Evolutionary conservation across 805 yeast species (phyloP).

Genomic region (Komagataella ulmi): DNA sequence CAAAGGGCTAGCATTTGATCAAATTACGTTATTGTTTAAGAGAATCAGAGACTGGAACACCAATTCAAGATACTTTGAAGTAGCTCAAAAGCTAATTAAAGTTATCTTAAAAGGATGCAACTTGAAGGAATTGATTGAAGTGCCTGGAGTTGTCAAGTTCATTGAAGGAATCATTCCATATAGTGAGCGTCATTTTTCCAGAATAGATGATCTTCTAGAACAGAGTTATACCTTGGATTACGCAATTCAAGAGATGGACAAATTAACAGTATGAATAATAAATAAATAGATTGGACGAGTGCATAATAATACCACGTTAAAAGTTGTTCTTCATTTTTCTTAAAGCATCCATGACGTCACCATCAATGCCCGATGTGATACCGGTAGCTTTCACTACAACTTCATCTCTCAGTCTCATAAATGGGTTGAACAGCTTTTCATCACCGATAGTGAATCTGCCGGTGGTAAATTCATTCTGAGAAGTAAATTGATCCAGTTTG

Average conservation of each 20-base stretch:
- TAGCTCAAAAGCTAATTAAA: slow-evolving; percentile 67
- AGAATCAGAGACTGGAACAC: slow-evolving; percentile 93
- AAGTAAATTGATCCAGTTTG: slow-evolving; percentile 35
- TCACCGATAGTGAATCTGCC: slow-evolving; percentile 79
- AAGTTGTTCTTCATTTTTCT: slow-evolving; percentile 65
- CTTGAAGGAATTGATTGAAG: slow-evolving; percentile 42
- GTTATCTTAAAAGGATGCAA: slow-evolving; percentile 45
- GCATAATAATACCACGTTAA: slow-evolving; percentile 9
- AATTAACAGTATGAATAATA: slow-evolving; percentile 7
- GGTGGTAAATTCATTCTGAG: slow-evolving; percentile 58
- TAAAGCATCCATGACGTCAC: slow-evolving; percentile 54
- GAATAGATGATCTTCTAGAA: slow-evolving; percentile 73
- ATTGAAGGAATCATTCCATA: slow-evolving; percentile 79
- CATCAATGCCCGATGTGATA: slow-evolving; percentile 21
- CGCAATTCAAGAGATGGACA: slow-evolving; percentile 66
- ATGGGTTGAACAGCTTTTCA: slow-evolving; percentile 77
- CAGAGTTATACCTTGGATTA: slow-evolving; percentile 80
- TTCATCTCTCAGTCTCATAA: slow-evolving; percentile 66
- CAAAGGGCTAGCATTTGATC: slow-evolving; percentile 40
- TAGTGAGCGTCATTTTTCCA: slow-evolving; percentile 68
- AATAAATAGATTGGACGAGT: background rate
- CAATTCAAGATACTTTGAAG: slow-evolving; percentile 64
- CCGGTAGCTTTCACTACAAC: slow-evolving; percentile 49
- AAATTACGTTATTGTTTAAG: slow-evolving; percentile 46
- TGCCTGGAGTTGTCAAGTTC: slow-evolving; percentile 53